Conservation (phyloP, 164 flowering plant species). For the Sextonia rubra region DNA sequence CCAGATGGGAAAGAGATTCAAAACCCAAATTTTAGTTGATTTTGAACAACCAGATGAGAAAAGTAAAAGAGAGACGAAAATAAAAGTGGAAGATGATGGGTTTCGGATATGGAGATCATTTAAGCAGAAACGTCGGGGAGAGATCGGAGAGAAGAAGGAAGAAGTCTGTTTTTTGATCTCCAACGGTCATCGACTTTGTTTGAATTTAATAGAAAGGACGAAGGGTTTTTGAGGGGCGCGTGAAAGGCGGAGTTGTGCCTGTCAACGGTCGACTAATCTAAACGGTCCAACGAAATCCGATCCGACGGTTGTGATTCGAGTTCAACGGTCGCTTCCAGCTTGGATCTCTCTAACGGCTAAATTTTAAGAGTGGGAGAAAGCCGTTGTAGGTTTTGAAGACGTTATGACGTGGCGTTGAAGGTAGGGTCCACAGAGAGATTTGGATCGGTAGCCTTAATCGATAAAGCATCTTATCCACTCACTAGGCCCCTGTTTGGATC, state of each 20-base stretch:
- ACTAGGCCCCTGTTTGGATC: too few relatives aligned
- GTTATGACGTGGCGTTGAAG: too few relatives aligned
- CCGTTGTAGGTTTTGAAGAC: not conserved
- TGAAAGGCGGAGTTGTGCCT: not conserved
- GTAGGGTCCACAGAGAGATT: too few relatives aligned
- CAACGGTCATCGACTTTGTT: conserved; percentile 13
- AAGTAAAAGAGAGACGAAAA: not conserved
- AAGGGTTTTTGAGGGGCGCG: not conserved
- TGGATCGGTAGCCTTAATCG: too few relatives aligned
- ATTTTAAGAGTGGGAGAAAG: not conserved
- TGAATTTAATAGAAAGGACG: not conserved
- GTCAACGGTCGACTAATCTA: conserved; percentile 19
- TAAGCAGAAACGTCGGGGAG: not conserved
- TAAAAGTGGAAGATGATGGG: not conserved
- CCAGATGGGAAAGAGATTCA: too few relatives aligned
- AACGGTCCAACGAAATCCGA: not conserved
- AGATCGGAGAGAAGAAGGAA: too few relatives aligned
- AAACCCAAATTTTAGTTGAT: too few relatives aligned
- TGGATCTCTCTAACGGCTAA: not conserved
- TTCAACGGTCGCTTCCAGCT: conserved; percentile 4
- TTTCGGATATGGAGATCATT: conserved; percentile 8
- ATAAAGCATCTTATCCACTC: too few relatives aligned
- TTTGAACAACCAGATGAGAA: too few relatives aligned
- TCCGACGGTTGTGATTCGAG: conserved; percentile 6
- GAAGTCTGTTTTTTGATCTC: not conserved